Conservation (phyloP, 306 rosid species). For the Lathyrus aphaca region DNA sequence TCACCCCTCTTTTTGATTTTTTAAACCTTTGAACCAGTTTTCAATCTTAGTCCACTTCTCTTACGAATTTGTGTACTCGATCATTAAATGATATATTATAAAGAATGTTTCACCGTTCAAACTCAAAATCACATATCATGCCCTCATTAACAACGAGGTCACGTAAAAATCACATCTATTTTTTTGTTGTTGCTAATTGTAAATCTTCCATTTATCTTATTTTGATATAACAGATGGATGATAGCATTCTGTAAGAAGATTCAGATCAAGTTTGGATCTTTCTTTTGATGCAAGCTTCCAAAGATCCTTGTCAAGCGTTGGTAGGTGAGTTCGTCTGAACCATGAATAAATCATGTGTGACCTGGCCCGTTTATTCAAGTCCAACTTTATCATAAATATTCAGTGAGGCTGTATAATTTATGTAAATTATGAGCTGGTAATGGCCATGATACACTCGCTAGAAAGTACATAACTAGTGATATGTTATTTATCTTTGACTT, state of each 20-base stretch:
- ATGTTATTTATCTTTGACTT: constrained; percentile 28
- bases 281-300: constrained; percentile 29
- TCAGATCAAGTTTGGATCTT: constrained; percentile 35
- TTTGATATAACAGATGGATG: constrained; percentile 38
- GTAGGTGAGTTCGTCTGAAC: constrained; percentile 15
- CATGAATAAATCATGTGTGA: constrained; percentile 32
- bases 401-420: constrained; percentile 17
- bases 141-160: too few species aligned
- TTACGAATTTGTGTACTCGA: too few species aligned
- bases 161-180: too few species aligned
- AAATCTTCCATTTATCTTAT: constrained; percentile 23
- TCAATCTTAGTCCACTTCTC: too few species aligned
- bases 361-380: constrained; percentile 10
- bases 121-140: too few species aligned
- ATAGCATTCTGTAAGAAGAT: constrained; percentile 16
- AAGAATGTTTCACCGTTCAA: too few species aligned
- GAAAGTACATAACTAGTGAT: constrained; percentile 28
- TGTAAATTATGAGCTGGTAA: constrained; percentile 19
- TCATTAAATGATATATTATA: too few species aligned
- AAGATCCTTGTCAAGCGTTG: constrained; percentile 33
- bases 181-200: background rate
- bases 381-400: constrained; percentile 24
- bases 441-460: constrained; percentile 32
- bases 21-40: too few species aligned
- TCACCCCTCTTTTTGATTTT: background rate